Base-by-base conservation (phyloP, 129 eudicot species). In the Escallonia rubra region DNA sequence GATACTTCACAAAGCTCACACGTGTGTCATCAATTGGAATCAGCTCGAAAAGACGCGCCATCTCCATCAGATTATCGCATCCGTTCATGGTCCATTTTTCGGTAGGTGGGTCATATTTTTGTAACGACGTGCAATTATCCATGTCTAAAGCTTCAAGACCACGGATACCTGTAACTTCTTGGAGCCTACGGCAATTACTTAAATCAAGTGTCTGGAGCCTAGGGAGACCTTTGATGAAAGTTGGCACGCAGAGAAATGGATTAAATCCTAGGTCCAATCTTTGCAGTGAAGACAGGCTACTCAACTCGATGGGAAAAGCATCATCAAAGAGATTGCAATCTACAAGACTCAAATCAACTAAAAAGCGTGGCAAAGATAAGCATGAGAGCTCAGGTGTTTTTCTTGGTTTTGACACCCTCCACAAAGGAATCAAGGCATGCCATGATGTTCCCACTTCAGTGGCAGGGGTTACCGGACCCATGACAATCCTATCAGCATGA, bases 201-300 rank as follows among this genome's bases (percentile, higher is more conserved):
- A 60, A 40, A 3, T 3, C 3, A 60, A 60, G 64, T 23, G 34
- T 23, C 34, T 23, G 34, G 34, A 23, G 34, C 47, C 47, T 60
- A 8, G 3, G 41, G 12, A 10, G 64, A 62, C 53, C 66, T 43
- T 62, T 44, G 9, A 62, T 10, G 52, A 16, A 62, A n/a, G 43
- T 41, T 43, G 66, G 66, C 43, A 62, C 52, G 23, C 48, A 63
- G 7, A 11, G 7, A 60, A 60, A 40, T 40, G 46, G 64, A 60
- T 60, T 60, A 4, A 40, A 4, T 2, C 47, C 41, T 41, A 60
- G 64, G 47, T 41, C 8, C 41, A 60, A 3, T 2, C 10, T 11
- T 23, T 8, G 15, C 23, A 60, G 12, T 60, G 23, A 60, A 47
- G 15, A 3, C 48, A 60, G 10, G 64, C 39, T 60, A 63, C 53